Base-by-base conservation (phyloP, 139 green algal species). In the Yamagishiella unicocca region DNA sequence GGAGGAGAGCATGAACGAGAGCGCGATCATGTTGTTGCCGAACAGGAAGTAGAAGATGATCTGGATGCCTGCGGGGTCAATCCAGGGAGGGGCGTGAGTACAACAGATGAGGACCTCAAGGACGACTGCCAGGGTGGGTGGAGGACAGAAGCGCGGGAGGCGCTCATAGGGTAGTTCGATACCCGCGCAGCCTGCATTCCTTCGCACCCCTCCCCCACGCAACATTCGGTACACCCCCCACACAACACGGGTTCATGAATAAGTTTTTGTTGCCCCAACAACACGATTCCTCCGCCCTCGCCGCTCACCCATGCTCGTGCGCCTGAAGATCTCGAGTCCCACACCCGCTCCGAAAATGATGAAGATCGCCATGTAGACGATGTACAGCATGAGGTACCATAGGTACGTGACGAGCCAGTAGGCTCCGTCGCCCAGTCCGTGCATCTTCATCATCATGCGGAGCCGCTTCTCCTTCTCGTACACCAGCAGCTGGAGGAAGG, bases 391-490 rank as follows among this genome's bases (percentile, higher is more conserved):
- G n/a, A 96, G 84, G 91, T 94, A 98, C 94, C 95, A 97, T 55
- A 89, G 35, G 90, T 97, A 99, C 58, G 97, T 95, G 33, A 95
- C 84, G 27, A 95, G 53, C 90, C 92, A 94, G 90, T 95, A 98
- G 3, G 90, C 89, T 0, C 42, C 82, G 61, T 84, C 77, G 8
- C 77, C 77, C 54, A 84, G 77, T 37, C 77, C 96, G 71, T 99
- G 97, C 97, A 99, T 99, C 88, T 97, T 97, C 97, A 99, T 99
- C 94, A 99, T 99, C 76, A 95, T 98, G 77, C 96, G 92, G 85
- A 99, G 89, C 54, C 93, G 87, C 82, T 95, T 93, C 92, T 97
- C 92, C 93, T 98, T 97, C 89, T 97, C 95, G 72, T 95, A 95
- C 68, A 94, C 88, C 88, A 84, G 86, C 78, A 83, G 86, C 77